Evolutionary conservation across 345 rosid species (phyloP).

Genomic region (Aurinia saxatilis): DNA sequence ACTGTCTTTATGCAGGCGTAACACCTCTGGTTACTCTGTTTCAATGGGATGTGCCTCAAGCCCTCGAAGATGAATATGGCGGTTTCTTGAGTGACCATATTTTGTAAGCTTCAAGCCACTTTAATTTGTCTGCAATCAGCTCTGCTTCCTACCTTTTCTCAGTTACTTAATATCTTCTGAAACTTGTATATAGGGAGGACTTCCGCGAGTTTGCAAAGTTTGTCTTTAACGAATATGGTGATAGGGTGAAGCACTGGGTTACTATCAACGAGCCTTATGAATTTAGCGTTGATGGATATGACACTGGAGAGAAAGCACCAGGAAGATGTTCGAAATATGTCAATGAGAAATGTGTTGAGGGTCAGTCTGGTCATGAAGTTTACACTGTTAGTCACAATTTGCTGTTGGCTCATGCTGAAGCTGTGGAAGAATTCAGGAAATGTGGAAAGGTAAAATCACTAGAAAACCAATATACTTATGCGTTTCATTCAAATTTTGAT

Average conservation of each 20-base stretch:
- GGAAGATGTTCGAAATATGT: conserved; percentile 33
- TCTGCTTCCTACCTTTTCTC: background rate
- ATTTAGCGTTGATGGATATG: conserved; percentile 29
- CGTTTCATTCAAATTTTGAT: background rate
- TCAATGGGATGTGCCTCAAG: conserved; percentile 35
- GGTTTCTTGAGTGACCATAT: conserved; percentile 27
- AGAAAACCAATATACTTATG: background rate
- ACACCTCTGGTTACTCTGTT: conserved; percentile 29
- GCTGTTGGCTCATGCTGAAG: conserved; percentile 34
- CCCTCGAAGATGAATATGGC: conserved; percentile 26
- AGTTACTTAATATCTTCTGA: background rate
- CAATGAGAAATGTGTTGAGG: conserved; percentile 22
- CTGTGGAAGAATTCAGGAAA: conserved; percentile 30
- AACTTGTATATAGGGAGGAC: conserved; percentile 17
- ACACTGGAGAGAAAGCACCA: conserved; percentile 29
- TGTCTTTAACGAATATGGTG: conserved; percentile 34
- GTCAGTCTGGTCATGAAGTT: conserved; percentile 30
- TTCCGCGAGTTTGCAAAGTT: conserved; percentile 26
- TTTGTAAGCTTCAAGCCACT: conserved; percentile 11
- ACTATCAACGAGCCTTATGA: conserved; percentile 45
- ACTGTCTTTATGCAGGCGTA: conserved; percentile 18
- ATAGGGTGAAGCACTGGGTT: conserved; percentile 51
- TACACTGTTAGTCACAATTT: conserved; percentile 27
- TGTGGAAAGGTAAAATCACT: conserved; percentile 22
- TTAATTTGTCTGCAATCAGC: background rate